A percentile compares a stretch with the other conserved stretches of the same genome.
phyloP scores from a whole-genome alignment of 257 asterid genomes.

The Solanum ahanhuiri region DNA sequence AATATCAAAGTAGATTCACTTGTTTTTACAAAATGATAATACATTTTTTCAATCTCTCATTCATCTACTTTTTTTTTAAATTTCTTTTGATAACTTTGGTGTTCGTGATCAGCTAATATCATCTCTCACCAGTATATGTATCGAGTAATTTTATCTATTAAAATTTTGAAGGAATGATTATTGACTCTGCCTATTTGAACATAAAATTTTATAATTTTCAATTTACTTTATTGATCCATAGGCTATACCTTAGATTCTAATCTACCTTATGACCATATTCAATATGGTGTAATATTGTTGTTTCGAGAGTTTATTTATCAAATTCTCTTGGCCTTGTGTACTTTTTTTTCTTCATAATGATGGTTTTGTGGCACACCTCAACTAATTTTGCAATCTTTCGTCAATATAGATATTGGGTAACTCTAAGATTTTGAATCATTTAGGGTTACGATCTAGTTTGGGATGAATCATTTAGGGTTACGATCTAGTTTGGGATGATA shows the following conservation, averaged over 20 bases:
- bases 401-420: background rate
- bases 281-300: background rate
- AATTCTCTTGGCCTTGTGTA: background rate
- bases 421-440: background rate
- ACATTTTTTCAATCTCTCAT: background rate
- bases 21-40: background rate
- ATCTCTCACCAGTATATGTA: background rate
- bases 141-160: background rate
- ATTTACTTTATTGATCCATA: background rate
- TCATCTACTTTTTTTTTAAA: background rate
- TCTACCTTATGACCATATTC: background rate
- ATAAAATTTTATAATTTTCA: background rate
- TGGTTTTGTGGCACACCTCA: background rate
- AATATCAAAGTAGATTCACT: background rate
- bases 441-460: background rate
- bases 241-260: background rate
- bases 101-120: background rate
- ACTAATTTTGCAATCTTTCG: fast-evolving
- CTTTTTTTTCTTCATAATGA: background rate
- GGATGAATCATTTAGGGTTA: background rate
- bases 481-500: background rate
- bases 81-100: background rate
- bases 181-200: background rate
- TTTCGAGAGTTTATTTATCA: background rate
- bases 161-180: background rate